Base-by-base conservation (phyloP, 2,329 filamentous ascomycete species). In the Salinomyces thailandicus region DNA sequence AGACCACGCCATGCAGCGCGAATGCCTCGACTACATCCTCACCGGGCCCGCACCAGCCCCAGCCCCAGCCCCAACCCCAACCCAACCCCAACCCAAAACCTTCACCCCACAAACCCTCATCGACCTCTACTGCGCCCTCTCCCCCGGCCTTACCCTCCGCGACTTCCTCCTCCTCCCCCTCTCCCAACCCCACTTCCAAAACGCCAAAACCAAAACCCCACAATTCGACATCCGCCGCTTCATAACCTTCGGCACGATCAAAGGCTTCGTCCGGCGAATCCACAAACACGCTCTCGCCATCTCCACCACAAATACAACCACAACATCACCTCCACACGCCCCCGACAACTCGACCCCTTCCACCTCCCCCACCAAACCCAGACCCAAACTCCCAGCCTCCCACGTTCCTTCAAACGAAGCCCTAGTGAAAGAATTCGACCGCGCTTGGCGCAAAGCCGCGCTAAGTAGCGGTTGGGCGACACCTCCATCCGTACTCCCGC, bases 241-340 rank as follows among this genome's bases (percentile, higher is more conserved):
- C 45, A 85, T 96, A 45, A 93, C 93, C 41, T 98, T 96, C 53
- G 91, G 89, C 39, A 74, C 95, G 41, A 93, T 96, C 59, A 96
- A 96, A 62, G 87, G 89, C 12, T 83, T 93, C 48, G 64, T 98
- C 16, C 95, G 95, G 60, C 77, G 91, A 20, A 80, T 95, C 27
- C 85, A 96, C 63, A 93, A 91, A 58, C 93, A 93, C 56, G 82
- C 85, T 18, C 75, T 93, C 37, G 75, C 72, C 8, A 30, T 47
- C 18, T 33, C 45, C 15, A 16, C 40, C 15, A 36, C 38, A 4
- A 34, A 41, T 5, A 18, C 35, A 17, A 35, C 31, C 2, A 22
- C 34, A 12, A 32, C 32, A 27, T 39, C 34, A 15, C 44, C 27
- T 27, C 46, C 19, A 28, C 33, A 9, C 5, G 6, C 15, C n/a